Base-by-base conservation (phyloP, 2,329 filamentous ascomycete genomes). In the Ceratocystis diversiconidia region DNA sequence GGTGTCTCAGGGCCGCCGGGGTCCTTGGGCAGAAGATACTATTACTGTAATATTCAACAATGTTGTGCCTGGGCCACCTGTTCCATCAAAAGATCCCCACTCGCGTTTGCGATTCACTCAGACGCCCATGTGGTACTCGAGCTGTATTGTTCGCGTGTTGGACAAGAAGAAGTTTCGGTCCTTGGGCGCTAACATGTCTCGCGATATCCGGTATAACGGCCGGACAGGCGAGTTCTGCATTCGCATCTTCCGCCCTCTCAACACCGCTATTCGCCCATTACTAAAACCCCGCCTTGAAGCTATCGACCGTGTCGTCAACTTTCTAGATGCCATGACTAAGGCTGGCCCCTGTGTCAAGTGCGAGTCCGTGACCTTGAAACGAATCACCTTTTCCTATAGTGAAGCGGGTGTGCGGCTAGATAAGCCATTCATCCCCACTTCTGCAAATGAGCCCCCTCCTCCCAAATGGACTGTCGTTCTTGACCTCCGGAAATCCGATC, bases 381-480 rank as follows among this genome's bases (percentile, higher is more conserved):
- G 82, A 68, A 80, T 94, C 5, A 76, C 81, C 2, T 90, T 94
- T 72, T 82, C 79, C n/a, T 95, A 94, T 72, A 78, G 77, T 63
- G 73, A 77, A 65, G 32, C 69, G 55, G 32, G 66, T 22, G 41
- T 48, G 12, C 64, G 69, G 10, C 61, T 67, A 4, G 63, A 62
- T 15, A 55, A 59, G 22, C 61, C 36, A 5, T 46, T 25, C 10
- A 63, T 65, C 8, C 30, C 61, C 19, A 22, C 43, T 1, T 44
- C 50, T 12, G 48, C 22, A 10, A 52, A 52, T 6, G 22, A 22
- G 22, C 48, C 48, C 15, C 22, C 19, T n/a, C 25, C n/a, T 36
- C n/a, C 55, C 7, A 59, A 32, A 30, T 82, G 82, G 79, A 78
- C 76, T 67, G 84, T 85, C 1, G 77, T 78, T 2, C 75, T 90